Conservation (phyloP, 2,329 filamentous ascomycete genomes). For the Dothistroma pini region DNA sequence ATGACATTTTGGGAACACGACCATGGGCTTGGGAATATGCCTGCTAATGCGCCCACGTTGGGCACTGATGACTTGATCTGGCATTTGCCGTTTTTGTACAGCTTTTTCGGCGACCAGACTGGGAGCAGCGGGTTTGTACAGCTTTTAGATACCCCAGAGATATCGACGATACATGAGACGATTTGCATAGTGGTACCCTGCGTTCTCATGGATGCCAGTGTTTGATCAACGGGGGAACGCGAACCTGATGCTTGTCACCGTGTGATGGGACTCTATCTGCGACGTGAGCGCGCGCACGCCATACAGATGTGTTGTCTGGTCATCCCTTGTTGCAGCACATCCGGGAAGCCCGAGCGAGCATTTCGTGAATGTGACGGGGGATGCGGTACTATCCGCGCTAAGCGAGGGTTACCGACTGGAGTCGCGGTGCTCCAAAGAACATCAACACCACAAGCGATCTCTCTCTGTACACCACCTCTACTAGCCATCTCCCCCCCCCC, state of each 20-base stretch:
- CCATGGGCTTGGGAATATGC: not conserved
- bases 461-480: not conserved
- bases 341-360: not conserved
- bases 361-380: not conserved
- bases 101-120: not conserved
- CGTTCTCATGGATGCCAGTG: not conserved
- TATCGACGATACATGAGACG: not conserved
- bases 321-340: not conserved
- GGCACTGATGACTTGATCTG: not conserved
- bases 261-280: not conserved
- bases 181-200: not conserved
- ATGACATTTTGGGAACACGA: not conserved
- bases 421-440: not conserved
- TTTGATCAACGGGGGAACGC: not conserved
- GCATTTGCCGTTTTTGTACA: not conserved
- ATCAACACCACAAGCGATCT: not conserved
- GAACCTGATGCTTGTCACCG: not conserved
- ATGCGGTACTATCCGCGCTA: not conserved
- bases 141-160: not conserved
- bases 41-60: not conserved
- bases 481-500: not conserved
- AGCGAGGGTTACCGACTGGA: not conserved
- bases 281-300: not conserved
- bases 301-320: not conserved
- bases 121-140: not conserved